phyloP scores from a whole-genome alignment of 2,329 filamentous ascomycete species.

The Pseudocercospora eumusae region DNA sequence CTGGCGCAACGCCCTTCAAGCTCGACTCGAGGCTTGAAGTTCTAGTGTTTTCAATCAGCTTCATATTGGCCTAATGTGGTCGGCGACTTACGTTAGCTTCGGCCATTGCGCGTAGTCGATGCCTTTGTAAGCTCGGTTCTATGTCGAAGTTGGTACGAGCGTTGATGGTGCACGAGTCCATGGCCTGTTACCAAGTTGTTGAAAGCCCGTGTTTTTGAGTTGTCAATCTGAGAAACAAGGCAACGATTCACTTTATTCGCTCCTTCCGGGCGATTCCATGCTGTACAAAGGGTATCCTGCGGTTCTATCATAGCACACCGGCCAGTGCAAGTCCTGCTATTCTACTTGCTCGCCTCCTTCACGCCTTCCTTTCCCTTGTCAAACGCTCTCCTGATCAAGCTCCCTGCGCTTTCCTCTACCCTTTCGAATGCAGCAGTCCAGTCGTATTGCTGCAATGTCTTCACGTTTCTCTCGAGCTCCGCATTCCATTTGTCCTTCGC shows the following conservation, averaged over 20 bases:
- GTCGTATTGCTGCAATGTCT: conserved; percentile 48
- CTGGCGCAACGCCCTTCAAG: background rate
- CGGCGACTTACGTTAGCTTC: background rate
- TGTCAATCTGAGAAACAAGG: no score
- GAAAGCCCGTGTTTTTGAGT: no score
- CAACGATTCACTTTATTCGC: no score
- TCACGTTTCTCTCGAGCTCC: conserved; percentile 48
- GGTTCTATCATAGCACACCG: background rate
- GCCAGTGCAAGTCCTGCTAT: background rate
- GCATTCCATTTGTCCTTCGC: conserved; percentile 55
- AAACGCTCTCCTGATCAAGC: conserved; percentile 39
- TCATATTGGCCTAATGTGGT: background rate
- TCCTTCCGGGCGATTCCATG: background rate
- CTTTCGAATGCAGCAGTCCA: conserved; percentile 47
- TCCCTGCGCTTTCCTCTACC: conserved; percentile 45
- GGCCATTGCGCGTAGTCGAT: background rate
- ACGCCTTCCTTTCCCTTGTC: conserved; percentile 26
- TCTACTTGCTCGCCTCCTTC: conserved; percentile 17
- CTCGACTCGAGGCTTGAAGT: background rate
- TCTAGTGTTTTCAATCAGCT: background rate
- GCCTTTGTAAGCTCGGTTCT: background rate
- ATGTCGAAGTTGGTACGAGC: no score
- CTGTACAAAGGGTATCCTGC: background rate
- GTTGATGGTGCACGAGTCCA: background rate
- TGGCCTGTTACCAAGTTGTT: no score